Conservation (phyloP, 768 basidiomycete genomes). For the Lanmaoa pseudosensibilis region DNA sequence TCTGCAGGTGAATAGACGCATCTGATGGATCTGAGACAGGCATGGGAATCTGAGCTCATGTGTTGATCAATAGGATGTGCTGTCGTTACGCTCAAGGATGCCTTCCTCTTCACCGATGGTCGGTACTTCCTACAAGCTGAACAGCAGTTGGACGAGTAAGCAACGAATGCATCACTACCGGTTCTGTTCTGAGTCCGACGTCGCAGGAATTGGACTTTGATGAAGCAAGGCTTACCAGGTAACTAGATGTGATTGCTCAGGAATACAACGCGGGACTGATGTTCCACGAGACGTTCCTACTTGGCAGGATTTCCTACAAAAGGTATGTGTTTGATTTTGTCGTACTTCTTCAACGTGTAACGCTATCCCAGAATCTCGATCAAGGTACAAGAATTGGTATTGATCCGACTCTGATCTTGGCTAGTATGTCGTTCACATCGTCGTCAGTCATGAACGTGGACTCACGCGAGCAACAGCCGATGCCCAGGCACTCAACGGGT, state of each 20-base stretch:
- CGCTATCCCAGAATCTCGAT: slow-evolving; percentile 52
- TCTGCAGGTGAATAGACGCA: slow-evolving; percentile 67
- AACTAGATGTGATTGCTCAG: slow-evolving; percentile 3
- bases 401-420: slow-evolving; percentile 74
- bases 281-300: slow-evolving; percentile 68
- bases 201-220: slow-evolving; percentile 83
- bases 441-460: slow-evolving; percentile 12
- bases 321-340: slow-evolving; percentile 41
- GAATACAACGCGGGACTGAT: slow-evolving; percentile 14
- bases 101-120: slow-evolving; percentile 92
- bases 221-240: slow-evolving; percentile 90
- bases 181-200: slow-evolving; percentile 1
- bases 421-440: slow-evolving; percentile 40
- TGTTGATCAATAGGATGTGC: slow-evolving; percentile 59
- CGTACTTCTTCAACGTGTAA: neutral
- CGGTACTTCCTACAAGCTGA: slow-evolving; percentile 92
- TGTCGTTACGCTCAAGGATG: slow-evolving; percentile 66
- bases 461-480: slow-evolving; percentile 46
- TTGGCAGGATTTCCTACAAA: slow-evolving; percentile 84
- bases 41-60: slow-evolving; percentile 3
- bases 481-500: slow-evolving; percentile 58
- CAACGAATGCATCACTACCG: neutral
- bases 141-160: slow-evolving; percentile 82
- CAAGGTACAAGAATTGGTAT: slow-evolving; percentile 71
- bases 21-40: neutral